Evolutionary conservation across 2,329 filamentous ascomycete genomes (phyloP).

Genomic region (Calonectria hongkongensis): DNA sequence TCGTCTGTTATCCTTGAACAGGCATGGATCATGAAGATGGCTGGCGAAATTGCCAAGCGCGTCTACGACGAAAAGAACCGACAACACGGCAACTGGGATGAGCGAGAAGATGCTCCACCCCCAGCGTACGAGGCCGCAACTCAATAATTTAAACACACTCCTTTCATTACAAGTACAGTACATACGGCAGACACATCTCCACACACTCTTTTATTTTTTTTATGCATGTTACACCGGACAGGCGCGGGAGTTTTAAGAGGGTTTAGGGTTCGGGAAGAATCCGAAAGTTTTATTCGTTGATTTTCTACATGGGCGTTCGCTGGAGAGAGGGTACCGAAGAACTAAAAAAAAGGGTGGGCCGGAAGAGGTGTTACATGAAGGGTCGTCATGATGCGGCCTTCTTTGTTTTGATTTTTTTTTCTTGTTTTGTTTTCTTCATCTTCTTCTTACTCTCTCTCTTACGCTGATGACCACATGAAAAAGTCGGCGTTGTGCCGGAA

Average conservation of each 20-base stretch:
- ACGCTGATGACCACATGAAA: slow-evolving; percentile 38
- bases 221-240: slow-evolving; percentile 32
- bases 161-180: slow-evolving; percentile 37
- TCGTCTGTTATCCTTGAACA: slow-evolving; percentile 82
- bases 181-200: slow-evolving; percentile 35
- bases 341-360: slow-evolving; percentile 51
- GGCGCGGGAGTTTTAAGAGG: slow-evolving; percentile 51
- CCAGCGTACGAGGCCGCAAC: slow-evolving; percentile 76
- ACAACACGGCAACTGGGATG: slow-evolving; percentile 63
- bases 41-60: slow-evolving; percentile 89
- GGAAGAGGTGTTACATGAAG: slow-evolving; percentile 44
- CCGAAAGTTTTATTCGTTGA: slow-evolving; percentile 41
- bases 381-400: slow-evolving; percentile 40
- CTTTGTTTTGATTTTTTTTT: slow-evolving; percentile 31
- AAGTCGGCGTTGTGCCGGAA: slow-evolving; percentile 36
- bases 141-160: slow-evolving; percentile 59
- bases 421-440: slow-evolving; percentile 26
- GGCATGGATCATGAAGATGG: slow-evolving; percentile 95
- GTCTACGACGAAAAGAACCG: slow-evolving; percentile 90
- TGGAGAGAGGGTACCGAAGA: slow-evolving; percentile 39
- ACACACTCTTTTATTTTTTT: slow-evolving; percentile 47
- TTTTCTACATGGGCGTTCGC: slow-evolving; percentile 50
- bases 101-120: slow-evolving; percentile 74
- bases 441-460: slow-evolving; percentile 40
- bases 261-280: slow-evolving; percentile 41